Base-by-base conservation (phyloP, 2,329 filamentous ascomycete genomes). In the Colletotrichum gigasporum region DNA sequence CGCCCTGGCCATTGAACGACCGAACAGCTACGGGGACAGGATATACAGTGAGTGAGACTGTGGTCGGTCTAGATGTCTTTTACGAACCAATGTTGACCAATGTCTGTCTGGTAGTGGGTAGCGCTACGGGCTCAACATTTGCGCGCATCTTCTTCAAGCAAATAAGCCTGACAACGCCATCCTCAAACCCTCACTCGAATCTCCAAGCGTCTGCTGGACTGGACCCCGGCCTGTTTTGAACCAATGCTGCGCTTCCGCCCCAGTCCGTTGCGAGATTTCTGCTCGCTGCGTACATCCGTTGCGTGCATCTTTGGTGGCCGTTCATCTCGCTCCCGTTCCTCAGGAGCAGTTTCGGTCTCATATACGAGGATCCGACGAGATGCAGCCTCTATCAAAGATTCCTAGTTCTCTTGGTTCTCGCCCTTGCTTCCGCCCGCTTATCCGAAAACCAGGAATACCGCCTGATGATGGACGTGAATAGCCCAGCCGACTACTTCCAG, bases 241-340 rank as follows among this genome's bases (percentile, higher is more conserved):
- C 16, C 35, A 66, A 62, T 20, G 70, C 70, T n/a, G 63, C 58
- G 1, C 58, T 73, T 3, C 71, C 71, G 2, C 67, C 71, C 2
- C 66, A 66, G 12, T 39, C 59, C 3, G 48, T 68, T 5, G 68
- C 71, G 3, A 60, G 47, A 14, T 55, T 62, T 6, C 62, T 71
- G 3, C 32, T 71, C 9, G 28, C 32, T 10, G 56, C 52, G 7
- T 72, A 71, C 28, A 71, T 73, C 26, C 60, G 66, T 20, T 62
- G 62, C 2, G 50, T 72, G n/a, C 71, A 73, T n/a, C 26, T 56
- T 3, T 73, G 71, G 70, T 73, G 71, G 71, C 71, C 71, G 2
- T 63, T 72, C n/a, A 39, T 73, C 3, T 64, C 59, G 12, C 65
- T 73, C n/a, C 68, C 66, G 0, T 20, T 45, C 3, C 47, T 71